Conservation (phyloP, 208 protist species). For the Crithidia fasciculata region DNA sequence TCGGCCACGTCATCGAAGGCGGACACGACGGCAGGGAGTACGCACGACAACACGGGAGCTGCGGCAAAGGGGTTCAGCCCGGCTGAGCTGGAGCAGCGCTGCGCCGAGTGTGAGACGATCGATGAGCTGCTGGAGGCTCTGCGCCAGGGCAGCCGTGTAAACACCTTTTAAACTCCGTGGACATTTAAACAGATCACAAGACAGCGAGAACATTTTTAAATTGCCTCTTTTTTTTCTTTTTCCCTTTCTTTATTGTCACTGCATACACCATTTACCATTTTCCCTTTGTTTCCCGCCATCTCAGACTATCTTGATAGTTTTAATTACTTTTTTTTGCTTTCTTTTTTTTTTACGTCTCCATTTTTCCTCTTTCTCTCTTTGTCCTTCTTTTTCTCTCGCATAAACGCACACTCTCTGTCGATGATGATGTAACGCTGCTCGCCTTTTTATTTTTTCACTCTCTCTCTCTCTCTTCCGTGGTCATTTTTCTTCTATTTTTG, state of each 20-base stretch:
- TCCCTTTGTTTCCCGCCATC: slow-evolving; percentile 2
- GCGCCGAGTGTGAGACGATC: slow-evolving; percentile 81
- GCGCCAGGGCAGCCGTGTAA: slow-evolving; percentile 53
- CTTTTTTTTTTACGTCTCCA: neutral
- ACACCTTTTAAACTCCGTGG: slow-evolving; percentile 46
- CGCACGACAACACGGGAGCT: slow-evolving; percentile 3
- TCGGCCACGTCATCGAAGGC: slow-evolving; percentile 21
- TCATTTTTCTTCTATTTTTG: neutral
- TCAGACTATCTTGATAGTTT: neutral
- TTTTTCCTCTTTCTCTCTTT: neutral
- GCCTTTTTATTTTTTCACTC: neutral
- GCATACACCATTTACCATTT: neutral
- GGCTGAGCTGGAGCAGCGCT: slow-evolving; percentile 89
- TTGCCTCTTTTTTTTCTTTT: slow-evolving; percentile 7
- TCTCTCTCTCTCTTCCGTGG: neutral
- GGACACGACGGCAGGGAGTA: slow-evolving; percentile 4
- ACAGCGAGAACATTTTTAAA: neutral
- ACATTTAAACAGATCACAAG: too few relatives aligned
- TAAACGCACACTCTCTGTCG: too few relatives aligned
- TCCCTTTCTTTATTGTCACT: slow-evolving; percentile 10
- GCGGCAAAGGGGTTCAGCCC: slow-evolving; percentile 57
- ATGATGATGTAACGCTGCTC: too few relatives aligned
- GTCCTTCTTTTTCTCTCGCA: slow-evolving; percentile 1
- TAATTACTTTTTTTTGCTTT: neutral
- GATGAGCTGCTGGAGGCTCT: slow-evolving; percentile 67